These are phyloP conservation scores for Termitomyces sp. DNA, from an alignment of 768 basidiomycete genomes.

Conservation along the genomic window DNA sequence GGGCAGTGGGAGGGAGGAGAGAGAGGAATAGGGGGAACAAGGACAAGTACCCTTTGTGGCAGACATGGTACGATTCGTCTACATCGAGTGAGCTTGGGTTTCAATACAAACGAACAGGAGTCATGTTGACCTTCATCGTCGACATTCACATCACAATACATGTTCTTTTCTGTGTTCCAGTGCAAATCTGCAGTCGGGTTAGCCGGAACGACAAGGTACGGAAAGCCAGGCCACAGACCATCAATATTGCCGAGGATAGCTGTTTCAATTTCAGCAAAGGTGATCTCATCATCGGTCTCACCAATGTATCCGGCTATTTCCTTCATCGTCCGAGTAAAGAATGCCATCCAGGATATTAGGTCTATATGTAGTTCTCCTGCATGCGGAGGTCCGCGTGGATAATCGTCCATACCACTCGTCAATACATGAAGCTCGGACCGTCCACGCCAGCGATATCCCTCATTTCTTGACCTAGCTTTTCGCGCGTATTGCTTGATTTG, in stretches of 20 bases:
- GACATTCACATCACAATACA: constrained; percentile 91
- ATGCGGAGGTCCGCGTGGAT: constrained; percentile 85
- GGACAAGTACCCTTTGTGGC: constrained; percentile 89
- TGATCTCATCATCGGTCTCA: constrained; percentile 76
- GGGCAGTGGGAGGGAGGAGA: constrained; percentile 70
- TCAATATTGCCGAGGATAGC: constrained; percentile 83
- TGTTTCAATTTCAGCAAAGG: constrained; percentile 71
- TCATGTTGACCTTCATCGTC: constrained; percentile 68
- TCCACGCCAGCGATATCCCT: constrained; percentile 94
- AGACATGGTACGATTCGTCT: constrained; percentile 92
- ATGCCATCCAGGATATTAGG: constrained; percentile 93
- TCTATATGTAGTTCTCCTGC: constrained; percentile 91
- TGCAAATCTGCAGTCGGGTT: constrained; percentile 61
- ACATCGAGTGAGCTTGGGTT: constrained; percentile 5
- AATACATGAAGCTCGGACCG: constrained; percentile 81
- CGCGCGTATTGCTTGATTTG: constrained; percentile 90
- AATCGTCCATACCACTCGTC: constrained; percentile 96
- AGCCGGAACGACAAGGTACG: background rate
- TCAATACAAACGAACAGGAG: background rate
- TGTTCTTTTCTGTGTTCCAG: constrained; percentile 83
- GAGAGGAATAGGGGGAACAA: constrained; percentile 89
- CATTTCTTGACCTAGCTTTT: constrained; percentile 76
- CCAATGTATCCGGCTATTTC: constrained; percentile 85
- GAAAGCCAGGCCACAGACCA: constrained; percentile 38
- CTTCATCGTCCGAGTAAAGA: constrained; percentile 91